Base-by-base conservation (phyloP, 2,329 filamentous ascomycete genomes). In the Dactylellina sp. region DNA sequence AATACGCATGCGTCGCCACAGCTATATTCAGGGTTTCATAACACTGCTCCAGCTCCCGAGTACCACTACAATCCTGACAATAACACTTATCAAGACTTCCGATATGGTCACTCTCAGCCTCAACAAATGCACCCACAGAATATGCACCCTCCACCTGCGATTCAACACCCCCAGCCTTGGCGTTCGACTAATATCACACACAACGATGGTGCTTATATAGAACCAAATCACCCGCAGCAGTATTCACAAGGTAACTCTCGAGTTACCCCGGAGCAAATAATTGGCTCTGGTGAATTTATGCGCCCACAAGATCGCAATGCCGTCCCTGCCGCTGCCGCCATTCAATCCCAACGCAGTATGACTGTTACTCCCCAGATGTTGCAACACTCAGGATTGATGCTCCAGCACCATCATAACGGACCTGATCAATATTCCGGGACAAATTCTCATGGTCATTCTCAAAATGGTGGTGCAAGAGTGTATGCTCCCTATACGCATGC, bases 131-230 rank as follows among this genome's bases (percentile, higher is more conserved):
- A 70, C 22, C 20, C 47, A 16, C 59, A 59, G 20, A 16, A 25
- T 7, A 12, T 42, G n/a, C 42, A 65, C 7, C 68, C 47, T 9
- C 68, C 53, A 18, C 60, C 53, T 7, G 47, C 46, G 11, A 44
- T 61, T 46, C 68, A 72, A 16, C 60, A 64, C 28, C 68, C 53
- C 5, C 68, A 61, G n/a, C 60, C 53, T n/a, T 72, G 68, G 68
- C 68, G 68, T 16, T 42, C 53, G 0, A 28, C 39, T 9, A 55
- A 42, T 14, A 55, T 59, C 20, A 12, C 32, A 4, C 32, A 35
- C n/a, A 42, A 7, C 28, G 53, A 60, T 25, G 9, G 16, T 18
- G 9, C 35, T 3, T 53, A 59, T 20, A 7, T 46, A 7, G 66
- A 71, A 5, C 1, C 57, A 1, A 49, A 20, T 14, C 47, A 56